Percentiles rank a stretch among this genome's conserved stretches.
These are phyloP conservation scores for Sungouiella thailandica DNA, from an alignment of 805 yeast genomes.

Conservation along the genomic window DNA sequence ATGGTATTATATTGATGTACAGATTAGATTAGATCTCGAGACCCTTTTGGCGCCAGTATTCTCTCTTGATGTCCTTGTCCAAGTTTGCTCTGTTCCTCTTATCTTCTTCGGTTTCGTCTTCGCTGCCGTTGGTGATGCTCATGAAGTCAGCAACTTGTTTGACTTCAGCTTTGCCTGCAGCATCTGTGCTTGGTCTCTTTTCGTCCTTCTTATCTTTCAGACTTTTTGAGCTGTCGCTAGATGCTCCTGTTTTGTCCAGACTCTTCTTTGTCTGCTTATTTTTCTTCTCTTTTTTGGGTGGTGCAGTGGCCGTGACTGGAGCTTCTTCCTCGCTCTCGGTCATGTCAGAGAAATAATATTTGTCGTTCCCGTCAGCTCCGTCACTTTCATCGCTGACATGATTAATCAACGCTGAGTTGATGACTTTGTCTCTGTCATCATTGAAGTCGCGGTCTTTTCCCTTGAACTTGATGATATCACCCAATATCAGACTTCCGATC, in stretches of 20 bases:
- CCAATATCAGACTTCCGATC: slow-evolving; percentile 68
- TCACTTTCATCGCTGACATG: slow-evolving; percentile 28
- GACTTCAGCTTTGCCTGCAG: not conserved
- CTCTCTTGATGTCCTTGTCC: slow-evolving; percentile 32
- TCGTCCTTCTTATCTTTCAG: not conserved
- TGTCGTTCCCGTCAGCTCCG: slow-evolving; percentile 33
- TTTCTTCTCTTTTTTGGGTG: not conserved
- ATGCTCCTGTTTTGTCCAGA: not conserved
- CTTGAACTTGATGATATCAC: slow-evolving; percentile 69
- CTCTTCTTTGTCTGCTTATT: not conserved
- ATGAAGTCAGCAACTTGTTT: slow-evolving; percentile 5
- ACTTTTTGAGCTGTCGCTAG: not conserved
- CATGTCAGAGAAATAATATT: slow-evolving; percentile 41
- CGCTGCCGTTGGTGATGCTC: slow-evolving; percentile 17
- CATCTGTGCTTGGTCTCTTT: not conserved
- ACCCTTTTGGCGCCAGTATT: slow-evolving; percentile 41
- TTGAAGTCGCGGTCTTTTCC: slow-evolving; percentile 74
- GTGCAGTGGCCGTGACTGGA: not conserved
- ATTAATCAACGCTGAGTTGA: slow-evolving; percentile 50
- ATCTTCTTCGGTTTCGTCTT: slow-evolving; percentile 11
- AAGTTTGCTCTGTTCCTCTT: slow-evolving; percentile 14
- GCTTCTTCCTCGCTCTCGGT: slow-evolving; percentile 31
- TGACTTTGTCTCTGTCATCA: slow-evolving; percentile 63
- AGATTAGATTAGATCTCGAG: slow-evolving; percentile 18
- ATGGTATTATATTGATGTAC: not conserved